Evolutionary conservation across 192 early-diverging fungal species (phyloP).

Genomic region (Rhizoclosmatium globosum): DNA sequence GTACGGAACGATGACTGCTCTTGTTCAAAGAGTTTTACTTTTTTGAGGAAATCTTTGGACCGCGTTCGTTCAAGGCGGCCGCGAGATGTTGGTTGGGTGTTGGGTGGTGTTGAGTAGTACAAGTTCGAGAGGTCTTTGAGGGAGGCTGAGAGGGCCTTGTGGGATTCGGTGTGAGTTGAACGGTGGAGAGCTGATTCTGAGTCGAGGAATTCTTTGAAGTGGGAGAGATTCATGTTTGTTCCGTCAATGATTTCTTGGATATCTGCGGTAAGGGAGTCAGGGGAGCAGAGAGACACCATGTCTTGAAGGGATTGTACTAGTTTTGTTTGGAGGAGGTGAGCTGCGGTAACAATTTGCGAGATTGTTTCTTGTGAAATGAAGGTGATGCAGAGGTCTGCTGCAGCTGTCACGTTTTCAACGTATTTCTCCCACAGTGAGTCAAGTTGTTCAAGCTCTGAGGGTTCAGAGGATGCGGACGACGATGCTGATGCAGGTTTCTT

Average conservation of each 20-base stretch:
- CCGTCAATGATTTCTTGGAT: constrained; percentile 7
- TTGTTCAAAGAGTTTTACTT: constrained; percentile 10
- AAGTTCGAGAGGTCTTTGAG: background rate
- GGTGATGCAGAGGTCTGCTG: background rate
- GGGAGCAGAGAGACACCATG: background rate
- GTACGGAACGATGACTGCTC: constrained; percentile 7
- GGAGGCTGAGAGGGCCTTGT: background rate
- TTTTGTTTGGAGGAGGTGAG: background rate
- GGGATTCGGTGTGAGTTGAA: background rate
- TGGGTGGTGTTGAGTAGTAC: background rate
- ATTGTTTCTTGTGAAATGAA: constrained; percentile 1
- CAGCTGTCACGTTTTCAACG: background rate
- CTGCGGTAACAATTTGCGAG: background rate
- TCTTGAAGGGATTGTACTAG: constrained; percentile 14
- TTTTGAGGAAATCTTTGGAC: background rate
- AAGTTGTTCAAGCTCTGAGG: background rate
- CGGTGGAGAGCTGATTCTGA: constrained; percentile 15
- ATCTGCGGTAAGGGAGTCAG: background rate
- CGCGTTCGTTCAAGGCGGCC: constrained; percentile 23
- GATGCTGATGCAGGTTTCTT: constrained; percentile 1
- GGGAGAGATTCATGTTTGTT: constrained; percentile 13
- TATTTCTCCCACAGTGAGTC: constrained; percentile 14
- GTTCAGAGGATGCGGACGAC: background rate
- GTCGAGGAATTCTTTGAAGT: constrained; percentile 19
- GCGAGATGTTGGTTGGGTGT: background rate